Base-by-base conservation (phyloP, 2,329 filamentous ascomycete genomes). In the Aspergillus sp. region DNA sequence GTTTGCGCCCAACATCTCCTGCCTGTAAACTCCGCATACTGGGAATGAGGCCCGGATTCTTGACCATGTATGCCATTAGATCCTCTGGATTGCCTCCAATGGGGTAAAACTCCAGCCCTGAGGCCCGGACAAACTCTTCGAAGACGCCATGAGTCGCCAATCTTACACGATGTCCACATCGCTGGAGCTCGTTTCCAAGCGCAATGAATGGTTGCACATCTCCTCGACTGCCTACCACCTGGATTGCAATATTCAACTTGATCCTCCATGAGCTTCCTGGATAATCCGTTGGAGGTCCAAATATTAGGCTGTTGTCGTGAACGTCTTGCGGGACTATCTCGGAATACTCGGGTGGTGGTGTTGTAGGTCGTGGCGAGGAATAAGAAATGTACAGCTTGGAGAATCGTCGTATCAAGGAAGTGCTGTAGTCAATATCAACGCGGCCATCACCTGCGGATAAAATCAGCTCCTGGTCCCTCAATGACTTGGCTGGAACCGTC, bases 121-220 rank as follows among this genome's bases (percentile, higher is more conserved):
- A 72, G 2, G 73, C 69, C 41, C 75, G 68, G 14, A 85, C 79
- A 40, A 84, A 83, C 2, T 77, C 67, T 48, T 78, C 74, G 59
- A 85, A 85, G 3, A 75, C 72, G 7, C 72, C 60, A 59, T 85
- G 82, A 0, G 82, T 85, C 21, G 81, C 81, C 10, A 85, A 68
- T 2, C 82, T 77, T 2, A 85, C 79, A 9, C 81, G 76, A 59
- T 85, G 81, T 2, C 78, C 76, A 49, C 79, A 71, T 2, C 71
- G 67, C 56, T 80, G 74, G 0, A 85, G 62, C 11, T 76, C 74
- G 32, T 74, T 76, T 0, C 80, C 83, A 1, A 86, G 70, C 0
- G 82, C 80, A 47, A 86, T 70, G 49, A 86, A 85, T 0, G 82
- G 82, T 53, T 86, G 82, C 0, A 83, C 78, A 61, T 83, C 81